Evolutionary conservation across 148 eudicot species (phyloP), one percentile per base, ranked within the genome.

Genomic region (Silene uniflora): DNA sequence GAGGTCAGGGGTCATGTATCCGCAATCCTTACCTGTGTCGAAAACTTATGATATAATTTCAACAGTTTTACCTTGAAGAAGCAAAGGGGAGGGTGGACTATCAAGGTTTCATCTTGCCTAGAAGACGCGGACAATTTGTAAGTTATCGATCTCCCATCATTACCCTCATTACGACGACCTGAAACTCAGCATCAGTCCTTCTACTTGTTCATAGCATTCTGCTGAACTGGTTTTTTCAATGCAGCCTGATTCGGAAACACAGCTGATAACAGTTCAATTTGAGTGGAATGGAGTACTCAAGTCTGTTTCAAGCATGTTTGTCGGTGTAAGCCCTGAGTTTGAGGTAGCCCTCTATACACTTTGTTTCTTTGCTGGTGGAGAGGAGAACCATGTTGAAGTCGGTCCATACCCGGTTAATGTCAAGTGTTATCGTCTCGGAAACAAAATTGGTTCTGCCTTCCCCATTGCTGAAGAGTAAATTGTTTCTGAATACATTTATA

Each of bases 301-400:
- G 75, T 85, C 91, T 3, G 84, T 92, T 4, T 95, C 98, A 49
- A 92, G 92, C 88, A 89, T 89, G 75, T 86, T 95, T 75, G 59
- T 91, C 6, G 99, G 98, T 65, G 99, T 92, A 68, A 95, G 98
- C 87, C 99, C 99, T 0, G 99, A 95, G 76, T 95, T 92, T 73
- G 99, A 95, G 78, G 73, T 95, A 47, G 98, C 98, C 10, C 82
- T 95, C 2, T 95, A 92, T 72, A 95, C 99, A 10, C 85, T 95
- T n/a, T 95, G 98, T 71, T 95, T 87, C 89, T 95, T 81, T 35
- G 76, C 86, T 58, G 99, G 99, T 0, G 79, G 84, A 21, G 98
- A 92, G 81, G 97, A 95, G 60, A 95, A 95, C 87, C 81, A 75
- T 55, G 85, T 95, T 11, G 84, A 88, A 68, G 86, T 95, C 27